Evolutionary conservation across 257 asterid genomes (phyloP).

Genomic region (Voacanga thouarsii): DNA sequence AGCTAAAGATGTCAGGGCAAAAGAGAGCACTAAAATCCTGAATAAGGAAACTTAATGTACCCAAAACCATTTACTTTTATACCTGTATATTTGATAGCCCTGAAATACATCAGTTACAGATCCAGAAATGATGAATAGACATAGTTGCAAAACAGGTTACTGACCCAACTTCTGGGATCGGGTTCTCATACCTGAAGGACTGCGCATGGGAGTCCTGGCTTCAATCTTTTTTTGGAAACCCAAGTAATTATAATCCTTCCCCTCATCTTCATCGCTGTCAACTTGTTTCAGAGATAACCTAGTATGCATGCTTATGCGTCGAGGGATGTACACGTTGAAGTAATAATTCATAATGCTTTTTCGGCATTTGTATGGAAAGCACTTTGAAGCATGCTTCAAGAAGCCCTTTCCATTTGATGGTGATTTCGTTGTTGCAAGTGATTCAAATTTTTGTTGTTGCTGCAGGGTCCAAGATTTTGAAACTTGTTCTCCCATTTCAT

Average conservation of each 20-base stretch:
- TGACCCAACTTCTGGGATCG: constrained; percentile 30
- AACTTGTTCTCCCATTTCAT: constrained; percentile 69
- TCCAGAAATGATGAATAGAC: neutral
- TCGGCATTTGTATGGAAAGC: constrained; percentile 37
- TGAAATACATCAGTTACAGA: too few species aligned
- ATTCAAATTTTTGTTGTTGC: constrained; percentile 49
- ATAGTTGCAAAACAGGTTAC: constrained; percentile 10
- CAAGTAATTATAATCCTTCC: constrained; percentile 22
- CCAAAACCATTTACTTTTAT: neutral
- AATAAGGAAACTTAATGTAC: constrained; percentile 13
- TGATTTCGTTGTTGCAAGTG: constrained; percentile 40
- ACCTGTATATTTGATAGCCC: constrained; percentile 1
- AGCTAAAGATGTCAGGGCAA: neutral
- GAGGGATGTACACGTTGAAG: constrained; percentile 60
- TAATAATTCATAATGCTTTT: constrained; percentile 47
- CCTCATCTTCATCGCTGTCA: constrained; percentile 55
- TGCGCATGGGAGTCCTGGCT: constrained; percentile 19
- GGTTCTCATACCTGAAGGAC: constrained; percentile 30
- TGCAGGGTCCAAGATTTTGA: constrained; percentile 51
- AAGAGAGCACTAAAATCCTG: neutral
- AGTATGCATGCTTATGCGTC: constrained; percentile 44
- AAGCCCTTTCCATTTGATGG: constrained; percentile 41
- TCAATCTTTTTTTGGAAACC: constrained; percentile 25
- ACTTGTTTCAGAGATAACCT: constrained; percentile 35
- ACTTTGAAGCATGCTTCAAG: constrained; percentile 51